These are phyloP conservation scores for Coemansia sp. DNA, from an alignment of 192 early-diverging fungal genomes.

Conservation along the genomic window DNA sequence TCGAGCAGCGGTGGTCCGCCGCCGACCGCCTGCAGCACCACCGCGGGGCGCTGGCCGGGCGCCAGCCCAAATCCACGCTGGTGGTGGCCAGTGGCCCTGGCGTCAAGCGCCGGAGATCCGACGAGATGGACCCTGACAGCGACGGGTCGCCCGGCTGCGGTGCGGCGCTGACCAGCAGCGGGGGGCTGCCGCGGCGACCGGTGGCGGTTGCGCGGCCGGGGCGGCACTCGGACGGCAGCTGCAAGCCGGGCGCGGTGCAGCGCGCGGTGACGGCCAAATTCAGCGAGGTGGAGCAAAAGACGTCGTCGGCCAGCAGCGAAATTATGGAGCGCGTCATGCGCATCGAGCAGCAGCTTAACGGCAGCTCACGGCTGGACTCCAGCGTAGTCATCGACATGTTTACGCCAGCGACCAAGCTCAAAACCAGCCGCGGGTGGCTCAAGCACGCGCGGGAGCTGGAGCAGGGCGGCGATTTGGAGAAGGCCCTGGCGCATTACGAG, in stretches of 20 bases:
- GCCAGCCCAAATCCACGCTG: slow-evolving; percentile 1
- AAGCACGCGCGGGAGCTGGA: slow-evolving; percentile 54
- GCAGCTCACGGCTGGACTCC: slow-evolving; percentile 21
- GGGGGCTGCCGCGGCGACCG: not conserved
- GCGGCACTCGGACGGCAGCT: slow-evolving; percentile 13
- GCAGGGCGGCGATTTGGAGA: slow-evolving; percentile 44
- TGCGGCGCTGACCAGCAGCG: not conserved
- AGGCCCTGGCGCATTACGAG: slow-evolving; percentile 54
- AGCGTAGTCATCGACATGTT: slow-evolving; percentile 49
- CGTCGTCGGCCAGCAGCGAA: slow-evolving; percentile 31
- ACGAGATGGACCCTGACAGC: slow-evolving; percentile 2
- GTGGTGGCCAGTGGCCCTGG: slow-evolving; percentile 9
- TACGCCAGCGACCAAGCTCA: slow-evolving; percentile 58
- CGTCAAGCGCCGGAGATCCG: slow-evolving; percentile 40
- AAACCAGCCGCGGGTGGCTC: slow-evolving; percentile 56
- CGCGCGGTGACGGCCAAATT: slow-evolving; percentile 19
- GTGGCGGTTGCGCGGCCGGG: not conserved
- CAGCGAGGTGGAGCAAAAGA: slow-evolving; percentile 17
- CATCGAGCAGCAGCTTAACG: slow-evolving; percentile 44
- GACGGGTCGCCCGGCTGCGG: not conserved
- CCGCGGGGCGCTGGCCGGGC: slow-evolving; percentile 16
- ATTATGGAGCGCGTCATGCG: slow-evolving; percentile 51
- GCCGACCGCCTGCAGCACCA: slow-evolving; percentile 40
- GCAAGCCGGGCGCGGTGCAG: slow-evolving; percentile 12
- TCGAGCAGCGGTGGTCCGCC: slow-evolving; percentile 38